Conservation (phyloP, 1,284 basidiomycete species). For the Rhodotorula mucilaginosa region DNA sequence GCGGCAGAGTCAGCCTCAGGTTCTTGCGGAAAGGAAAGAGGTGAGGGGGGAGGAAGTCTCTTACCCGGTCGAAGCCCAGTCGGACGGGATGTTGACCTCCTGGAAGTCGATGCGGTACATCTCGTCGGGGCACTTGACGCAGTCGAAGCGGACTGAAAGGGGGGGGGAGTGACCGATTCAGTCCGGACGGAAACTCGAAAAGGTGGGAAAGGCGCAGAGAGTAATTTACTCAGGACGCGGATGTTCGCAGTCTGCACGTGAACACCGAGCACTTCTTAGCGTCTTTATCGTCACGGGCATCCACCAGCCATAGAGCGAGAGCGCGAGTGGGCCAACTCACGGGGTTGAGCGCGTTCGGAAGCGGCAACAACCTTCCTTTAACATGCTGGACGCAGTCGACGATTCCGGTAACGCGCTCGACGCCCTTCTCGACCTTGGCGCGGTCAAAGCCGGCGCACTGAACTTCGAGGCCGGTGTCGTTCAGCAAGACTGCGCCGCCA, state of each 20-base stretch:
- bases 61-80: constrained; percentile 27
- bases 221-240: constrained; percentile 14
- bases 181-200: neutral
- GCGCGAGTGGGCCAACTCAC: constrained; percentile 2
- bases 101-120: constrained; percentile 35
- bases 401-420: constrained; percentile 16
- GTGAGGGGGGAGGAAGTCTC: neutral
- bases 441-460: constrained; percentile 25
- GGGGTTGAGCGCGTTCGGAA: constrained; percentile 26
- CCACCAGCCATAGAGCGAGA: neutral
- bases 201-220: too few relatives aligned
- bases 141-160: constrained; percentile 21
- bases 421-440: constrained; percentile 17
- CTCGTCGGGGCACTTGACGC: constrained; percentile 22
- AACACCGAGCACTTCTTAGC: too few relatives aligned
- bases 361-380: constrained; percentile 24
- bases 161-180: neutral
- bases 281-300: neutral
- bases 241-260: constrained; percentile 18
- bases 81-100: constrained; percentile 29
- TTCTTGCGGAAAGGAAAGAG: neutral
- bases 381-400: constrained; percentile 30
- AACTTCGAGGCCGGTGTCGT: constrained; percentile 26
- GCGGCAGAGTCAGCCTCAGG: neutral
- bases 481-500: constrained; percentile 11